Percentiles rank a stretch among this genome's conserved stretches.
Conservation (phyloP, 257 asterid genomes). For the Misopates orontium region DNA sequence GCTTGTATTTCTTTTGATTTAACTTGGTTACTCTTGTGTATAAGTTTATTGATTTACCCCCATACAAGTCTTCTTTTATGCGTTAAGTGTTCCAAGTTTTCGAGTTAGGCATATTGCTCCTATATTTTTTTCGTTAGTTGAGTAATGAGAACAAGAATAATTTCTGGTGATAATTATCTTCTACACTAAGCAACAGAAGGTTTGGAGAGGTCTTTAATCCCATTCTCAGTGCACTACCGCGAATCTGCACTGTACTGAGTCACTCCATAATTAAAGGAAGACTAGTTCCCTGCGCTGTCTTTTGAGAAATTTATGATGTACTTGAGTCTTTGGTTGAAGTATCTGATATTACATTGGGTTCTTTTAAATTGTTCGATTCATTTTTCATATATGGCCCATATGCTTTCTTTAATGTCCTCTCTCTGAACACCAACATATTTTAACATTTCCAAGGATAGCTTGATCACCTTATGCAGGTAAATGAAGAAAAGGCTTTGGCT, state of each 20-base stretch:
- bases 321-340: neutral
- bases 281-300: neutral
- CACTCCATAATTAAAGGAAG: neutral
- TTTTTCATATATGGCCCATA: slow-evolving; percentile 8
- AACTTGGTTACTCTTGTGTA: too few relatives aligned
- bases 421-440: slow-evolving; percentile 9
- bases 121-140: neutral
- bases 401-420: slow-evolving; percentile 5
- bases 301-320: slow-evolving; percentile 1
- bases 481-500: slow-evolving; percentile 41
- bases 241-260: slow-evolving; percentile 1
- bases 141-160: slow-evolving; percentile 8
- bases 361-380: slow-evolving; percentile 1
- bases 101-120: neutral
- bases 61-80: neutral
- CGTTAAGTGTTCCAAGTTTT: neutral
- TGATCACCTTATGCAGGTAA: slow-evolving; percentile 46
- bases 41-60: too few relatives aligned
- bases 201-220: neutral
- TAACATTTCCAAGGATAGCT: slow-evolving; percentile 11
- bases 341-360: neutral
- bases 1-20: too few relatives aligned
- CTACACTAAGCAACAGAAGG: neutral
- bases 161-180: neutral
- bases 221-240: slow-evolving; percentile 4